These are phyloP conservation scores for Apophysomyces ossiformis DNA, from an alignment of 371 early-diverging fungal genomes.

Conservation along the genomic window DNA sequence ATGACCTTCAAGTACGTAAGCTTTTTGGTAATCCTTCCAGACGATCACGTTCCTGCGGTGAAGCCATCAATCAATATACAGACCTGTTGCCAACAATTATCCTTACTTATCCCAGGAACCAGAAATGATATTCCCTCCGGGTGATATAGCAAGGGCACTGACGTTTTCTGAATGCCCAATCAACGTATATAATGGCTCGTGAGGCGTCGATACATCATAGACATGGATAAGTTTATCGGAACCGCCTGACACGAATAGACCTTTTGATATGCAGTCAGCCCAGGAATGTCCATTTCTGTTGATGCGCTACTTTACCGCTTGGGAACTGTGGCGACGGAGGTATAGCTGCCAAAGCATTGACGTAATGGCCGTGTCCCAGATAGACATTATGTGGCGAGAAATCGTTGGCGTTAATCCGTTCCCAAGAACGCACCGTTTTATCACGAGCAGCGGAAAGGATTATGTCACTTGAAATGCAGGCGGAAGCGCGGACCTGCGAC, in stretches of 20 bases:
- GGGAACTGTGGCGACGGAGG: constrained; percentile 63
- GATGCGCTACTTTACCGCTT: constrained; percentile 54
- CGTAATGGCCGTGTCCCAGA: constrained; percentile 78
- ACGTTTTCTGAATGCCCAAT: constrained; percentile 91
- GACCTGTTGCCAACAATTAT: neutral
- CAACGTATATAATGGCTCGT: constrained; percentile 69
- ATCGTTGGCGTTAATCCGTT: constrained; percentile 41
- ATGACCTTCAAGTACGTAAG: constrained; percentile 81
- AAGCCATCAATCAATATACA: neutral
- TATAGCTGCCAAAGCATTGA: constrained; percentile 77
- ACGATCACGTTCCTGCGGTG: constrained; percentile 50
- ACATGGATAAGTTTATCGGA: constrained; percentile 85
- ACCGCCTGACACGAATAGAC: constrained; percentile 84
- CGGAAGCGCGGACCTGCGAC: constrained; percentile 73
- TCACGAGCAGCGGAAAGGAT: constrained; percentile 86
- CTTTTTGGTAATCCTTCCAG: constrained; percentile 82
- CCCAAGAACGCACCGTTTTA: constrained; percentile 72
- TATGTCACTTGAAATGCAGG: constrained; percentile 62
- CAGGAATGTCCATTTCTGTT: neutral
- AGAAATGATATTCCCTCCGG: constrained; percentile 78
- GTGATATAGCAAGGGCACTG: constrained; percentile 71
- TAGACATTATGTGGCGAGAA: constrained; percentile 63
- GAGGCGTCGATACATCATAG: constrained; percentile 68
- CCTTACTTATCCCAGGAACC: constrained; percentile 97
- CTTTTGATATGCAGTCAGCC: constrained; percentile 34